phyloP scores from a whole-genome alignment of 164 flowering plant species.

The Dillenia turbinata region DNA sequence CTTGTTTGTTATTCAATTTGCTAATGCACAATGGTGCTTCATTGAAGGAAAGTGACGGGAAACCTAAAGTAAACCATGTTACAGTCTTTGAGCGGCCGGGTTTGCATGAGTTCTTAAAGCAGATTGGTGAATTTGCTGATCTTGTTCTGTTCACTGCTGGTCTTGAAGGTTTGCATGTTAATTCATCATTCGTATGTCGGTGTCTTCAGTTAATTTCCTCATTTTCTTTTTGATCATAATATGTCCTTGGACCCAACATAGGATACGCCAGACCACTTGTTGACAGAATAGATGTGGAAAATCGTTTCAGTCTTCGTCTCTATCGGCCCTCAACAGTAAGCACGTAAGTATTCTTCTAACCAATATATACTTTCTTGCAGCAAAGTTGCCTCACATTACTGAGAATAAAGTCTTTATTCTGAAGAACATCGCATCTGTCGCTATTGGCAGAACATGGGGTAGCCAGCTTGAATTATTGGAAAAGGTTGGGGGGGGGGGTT shows the following conservation, averaged over 20 bases:
- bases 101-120: constrained; percentile 65
- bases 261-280: constrained; percentile 96
- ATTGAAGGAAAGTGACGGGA: constrained; percentile 81
- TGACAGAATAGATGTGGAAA: constrained; percentile 70
- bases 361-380: too few relatives aligned
- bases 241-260: constrained; percentile 17
- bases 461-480: too few relatives aligned
- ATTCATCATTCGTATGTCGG: neutral
- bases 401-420: too few relatives aligned
- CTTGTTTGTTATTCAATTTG: too few relatives aligned
- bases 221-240: constrained; percentile 3
- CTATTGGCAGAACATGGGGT: too few relatives aligned
- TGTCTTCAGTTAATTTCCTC: constrained; percentile 4
- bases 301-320: constrained; percentile 59
- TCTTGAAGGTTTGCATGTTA: constrained; percentile 75
- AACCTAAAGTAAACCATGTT: constrained; percentile 80
- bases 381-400: too few relatives aligned
- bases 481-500: too few relatives aligned
- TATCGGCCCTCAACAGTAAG: constrained; percentile 84
- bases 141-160: constrained; percentile 97
- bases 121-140: constrained; percentile 76
- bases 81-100: constrained; percentile 99
- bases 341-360: constrained; percentile 52
- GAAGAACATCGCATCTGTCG: too few relatives aligned
- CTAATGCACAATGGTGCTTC: neutral